phyloP scores from a whole-genome alignment of 352 stramenopile genomes.

The Thalassiosira gravida region DNA sequence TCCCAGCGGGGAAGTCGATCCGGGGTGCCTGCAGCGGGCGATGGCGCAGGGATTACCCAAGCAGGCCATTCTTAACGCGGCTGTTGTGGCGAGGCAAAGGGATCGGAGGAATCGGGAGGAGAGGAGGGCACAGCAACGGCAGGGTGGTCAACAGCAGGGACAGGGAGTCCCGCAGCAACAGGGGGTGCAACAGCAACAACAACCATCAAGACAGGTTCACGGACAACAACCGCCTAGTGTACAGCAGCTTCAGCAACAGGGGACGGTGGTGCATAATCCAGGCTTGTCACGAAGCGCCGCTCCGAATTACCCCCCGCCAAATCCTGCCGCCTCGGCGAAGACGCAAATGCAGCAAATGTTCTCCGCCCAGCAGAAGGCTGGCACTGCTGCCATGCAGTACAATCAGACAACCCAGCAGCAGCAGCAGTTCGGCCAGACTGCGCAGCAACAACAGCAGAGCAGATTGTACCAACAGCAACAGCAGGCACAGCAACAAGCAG shows the following conservation, averaged over 20 bases:
- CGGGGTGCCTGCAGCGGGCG: constrained; percentile 66
- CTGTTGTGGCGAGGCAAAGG: constrained; percentile 67
- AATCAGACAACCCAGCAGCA: constrained; percentile 6
- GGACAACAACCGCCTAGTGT: too few relatives aligned
- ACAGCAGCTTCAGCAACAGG: constrained; percentile 21
- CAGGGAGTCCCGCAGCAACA: constrained; percentile 15
- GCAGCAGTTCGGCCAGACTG: background rate
- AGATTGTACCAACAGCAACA: constrained; percentile 22
- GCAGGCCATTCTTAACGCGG: constrained; percentile 83
- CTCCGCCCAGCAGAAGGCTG: background rate
- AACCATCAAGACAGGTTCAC: too few relatives aligned
- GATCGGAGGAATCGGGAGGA: constrained; percentile 69
- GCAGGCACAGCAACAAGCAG: constrained; percentile 11
- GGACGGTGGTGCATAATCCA: constrained; percentile 11
- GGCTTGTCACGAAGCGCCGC: constrained; percentile 7
- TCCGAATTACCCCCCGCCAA: constrained; percentile 6
- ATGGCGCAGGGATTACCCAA: constrained; percentile 70
- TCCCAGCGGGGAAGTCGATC: constrained; percentile 69
- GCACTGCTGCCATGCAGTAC: constrained; percentile 19
- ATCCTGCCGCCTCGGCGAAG: constrained; percentile 2
- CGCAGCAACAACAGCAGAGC: constrained; percentile 33
- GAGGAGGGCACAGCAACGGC: constrained; percentile 22
- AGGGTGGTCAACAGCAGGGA: background rate
- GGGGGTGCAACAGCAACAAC: constrained; percentile 16
- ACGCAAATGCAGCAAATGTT: constrained; percentile 30